Percentiles rank a stretch among this genome's conserved stretches.
phyloP scores from a whole-genome alignment of 2,329 filamentous ascomycete genomes.

The Lachnellula occidentalis region DNA sequence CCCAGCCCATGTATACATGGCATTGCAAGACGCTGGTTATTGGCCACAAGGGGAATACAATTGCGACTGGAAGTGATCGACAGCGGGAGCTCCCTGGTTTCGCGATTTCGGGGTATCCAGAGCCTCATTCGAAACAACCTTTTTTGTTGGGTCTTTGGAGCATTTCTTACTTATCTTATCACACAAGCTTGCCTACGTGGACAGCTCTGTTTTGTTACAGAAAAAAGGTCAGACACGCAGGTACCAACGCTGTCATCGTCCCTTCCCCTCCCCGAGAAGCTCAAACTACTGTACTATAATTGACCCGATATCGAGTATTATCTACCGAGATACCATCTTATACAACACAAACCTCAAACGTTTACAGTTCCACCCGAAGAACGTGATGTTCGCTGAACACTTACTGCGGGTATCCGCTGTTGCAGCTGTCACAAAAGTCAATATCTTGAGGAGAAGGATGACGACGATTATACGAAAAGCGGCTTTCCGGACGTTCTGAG shows the following conservation, averaged over 20 bases:
- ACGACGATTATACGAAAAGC: neutral
- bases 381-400: no score
- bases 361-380: conserved; percentile 8
- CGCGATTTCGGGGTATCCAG: neutral
- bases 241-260: no score
- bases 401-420: neutral
- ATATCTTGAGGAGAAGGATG: neutral
- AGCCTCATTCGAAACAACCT: neutral
- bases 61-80: no score
- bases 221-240: no score
- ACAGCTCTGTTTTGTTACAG: no score
- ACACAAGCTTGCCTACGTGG: neutral
- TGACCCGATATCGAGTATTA: neutral
- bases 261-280: neutral
- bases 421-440: neutral
- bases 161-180: neutral
- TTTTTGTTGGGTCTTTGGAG: neutral
- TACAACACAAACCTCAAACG: conserved; percentile 16
- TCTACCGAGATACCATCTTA: conserved; percentile 1
- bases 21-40: no score
- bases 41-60: no score
- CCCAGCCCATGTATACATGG: no score
- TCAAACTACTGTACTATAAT: neutral
- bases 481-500: neutral
- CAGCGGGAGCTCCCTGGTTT: no score